Percentiles rank a stretch among this genome's conserved stretches.
Evolutionary conservation across 225 moss, liverwort and hornwort genomes (phyloP).

Genomic region (Lunularia cruciata): DNA sequence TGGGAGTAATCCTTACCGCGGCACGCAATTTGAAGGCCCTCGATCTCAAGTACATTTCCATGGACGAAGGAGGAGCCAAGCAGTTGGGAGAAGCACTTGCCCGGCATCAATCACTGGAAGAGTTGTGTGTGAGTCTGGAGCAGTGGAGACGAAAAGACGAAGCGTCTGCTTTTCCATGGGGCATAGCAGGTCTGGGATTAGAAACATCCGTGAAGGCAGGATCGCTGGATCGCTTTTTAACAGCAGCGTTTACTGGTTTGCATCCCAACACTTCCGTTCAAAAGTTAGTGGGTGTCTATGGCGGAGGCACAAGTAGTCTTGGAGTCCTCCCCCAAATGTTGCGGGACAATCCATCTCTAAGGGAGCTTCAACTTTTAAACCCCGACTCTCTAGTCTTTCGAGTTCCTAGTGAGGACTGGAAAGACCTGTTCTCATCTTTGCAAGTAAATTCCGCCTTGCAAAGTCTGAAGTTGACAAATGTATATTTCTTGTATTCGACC

Average conservation of each 20-base stretch:
- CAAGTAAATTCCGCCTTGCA: constrained; percentile 18
- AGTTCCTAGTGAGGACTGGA: constrained; percentile 23
- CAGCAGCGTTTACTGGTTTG: constrained; percentile 19
- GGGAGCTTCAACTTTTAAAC: constrained; percentile 15
- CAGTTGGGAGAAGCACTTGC: constrained; percentile 29
- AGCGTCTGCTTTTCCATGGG: not conserved
- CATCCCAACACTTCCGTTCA: constrained; percentile 18
- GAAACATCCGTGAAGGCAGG: not conserved
- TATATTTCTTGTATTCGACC: constrained; percentile 14
- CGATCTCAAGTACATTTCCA: constrained; percentile 6
- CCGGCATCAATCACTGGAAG: constrained; percentile 18
- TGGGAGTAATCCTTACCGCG: constrained; percentile 14
- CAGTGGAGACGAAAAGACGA: constrained; percentile 17
- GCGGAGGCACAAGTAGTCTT: constrained; percentile 10
- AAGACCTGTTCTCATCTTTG: constrained; percentile 8
- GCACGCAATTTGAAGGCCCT: constrained; percentile 18
- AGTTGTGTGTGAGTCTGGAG: constrained; percentile 20
- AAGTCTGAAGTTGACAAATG: constrained; percentile 13
- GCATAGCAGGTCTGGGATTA: not conserved
- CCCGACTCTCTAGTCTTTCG: constrained; percentile 21
- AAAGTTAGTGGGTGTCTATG: constrained; percentile 21
- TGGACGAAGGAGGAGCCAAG: constrained; percentile 27
- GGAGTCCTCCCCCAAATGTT: constrained; percentile 22
- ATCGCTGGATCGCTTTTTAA: constrained; percentile 16
- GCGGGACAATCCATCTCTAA: constrained; percentile 18